Conservation (phyloP, 2,329 filamentous ascomycete genomes). For the Penicillium sp. region DNA sequence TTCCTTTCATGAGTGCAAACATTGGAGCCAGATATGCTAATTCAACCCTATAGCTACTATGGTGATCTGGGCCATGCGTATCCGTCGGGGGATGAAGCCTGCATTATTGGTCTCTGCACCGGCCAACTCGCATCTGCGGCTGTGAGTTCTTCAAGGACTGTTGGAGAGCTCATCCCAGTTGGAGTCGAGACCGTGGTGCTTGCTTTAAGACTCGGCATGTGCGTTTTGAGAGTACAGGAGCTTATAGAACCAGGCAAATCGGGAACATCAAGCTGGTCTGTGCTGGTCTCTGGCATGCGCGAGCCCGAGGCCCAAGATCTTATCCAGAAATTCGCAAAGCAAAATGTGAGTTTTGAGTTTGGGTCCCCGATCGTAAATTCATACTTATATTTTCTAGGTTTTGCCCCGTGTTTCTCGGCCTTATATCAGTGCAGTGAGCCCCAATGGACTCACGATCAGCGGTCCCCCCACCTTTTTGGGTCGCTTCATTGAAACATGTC, state of each 20-base stretch:
- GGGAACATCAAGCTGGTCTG: constrained; percentile 41
- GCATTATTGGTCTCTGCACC: constrained; percentile 46
- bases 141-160: constrained; percentile 40
- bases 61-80: constrained; percentile 44
- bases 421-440: constrained; percentile 60
- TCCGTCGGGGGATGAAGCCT: constrained; percentile 37
- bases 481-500: constrained; percentile 51
- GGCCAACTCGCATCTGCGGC: constrained; percentile 44
- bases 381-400: constrained; percentile 27
- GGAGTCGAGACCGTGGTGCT: constrained; percentile 45
- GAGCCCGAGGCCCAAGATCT: constrained; percentile 30
- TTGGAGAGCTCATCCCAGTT: constrained; percentile 44
- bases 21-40: background rate
- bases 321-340: constrained; percentile 25
- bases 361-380: background rate
- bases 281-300: constrained; percentile 40
- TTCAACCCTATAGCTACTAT: constrained; percentile 38
- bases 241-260: constrained; percentile 35
- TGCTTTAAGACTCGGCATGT: constrained; percentile 46
- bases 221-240: constrained; percentile 39
- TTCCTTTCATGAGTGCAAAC: background rate
- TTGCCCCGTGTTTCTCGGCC: constrained; percentile 53
- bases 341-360: constrained; percentile 25
- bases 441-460: constrained; percentile 60
- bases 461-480: constrained; percentile 56